A percentile compares a stretch with the other conserved stretches of the same genome.
These are phyloP conservation scores for Euclidium syriacum DNA, from an alignment of 345 rosid species.

Conservation along the genomic window DNA sequence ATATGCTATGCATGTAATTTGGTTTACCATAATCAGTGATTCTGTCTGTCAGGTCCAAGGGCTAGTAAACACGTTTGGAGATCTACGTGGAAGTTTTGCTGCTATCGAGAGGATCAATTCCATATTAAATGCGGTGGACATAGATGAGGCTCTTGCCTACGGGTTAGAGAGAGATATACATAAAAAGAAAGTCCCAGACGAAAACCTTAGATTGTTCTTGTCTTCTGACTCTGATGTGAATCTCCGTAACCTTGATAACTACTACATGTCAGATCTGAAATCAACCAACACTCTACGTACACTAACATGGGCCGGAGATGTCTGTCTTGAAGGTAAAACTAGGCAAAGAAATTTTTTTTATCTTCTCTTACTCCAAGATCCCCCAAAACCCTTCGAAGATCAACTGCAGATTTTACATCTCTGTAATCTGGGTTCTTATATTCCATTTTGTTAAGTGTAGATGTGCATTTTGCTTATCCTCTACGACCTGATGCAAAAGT, in stretches of 20 bases:
- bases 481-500: slow-evolving; percentile 75
- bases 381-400: neutral
- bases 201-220: slow-evolving; percentile 49
- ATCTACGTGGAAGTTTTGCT: slow-evolving; percentile 86
- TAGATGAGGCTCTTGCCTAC: slow-evolving; percentile 85
- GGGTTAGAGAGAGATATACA: slow-evolving; percentile 85
- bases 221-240: slow-evolving; percentile 45
- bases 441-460: slow-evolving; percentile 41
- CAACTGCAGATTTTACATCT: neutral
- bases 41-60: slow-evolving; percentile 76
- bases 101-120: slow-evolving; percentile 88
- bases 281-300: slow-evolving; percentile 47
- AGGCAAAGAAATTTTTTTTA: neutral
- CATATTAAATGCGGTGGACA: slow-evolving; percentile 64
- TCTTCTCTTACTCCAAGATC: neutral
- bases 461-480: slow-evolving; percentile 85
- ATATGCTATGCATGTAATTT: slow-evolving; percentile 11
- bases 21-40: neutral
- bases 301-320: slow-evolving; percentile 83
- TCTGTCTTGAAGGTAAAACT: slow-evolving; percentile 71
- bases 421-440: neutral
- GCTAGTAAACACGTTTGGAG: slow-evolving; percentile 89
- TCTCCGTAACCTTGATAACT: slow-evolving; percentile 33
- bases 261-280: slow-evolving; percentile 71
- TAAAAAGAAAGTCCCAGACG: slow-evolving; percentile 45